Evolutionary conservation across 305 asterid genomes (phyloP).

Genomic region (Andrographis paniculata): DNA sequence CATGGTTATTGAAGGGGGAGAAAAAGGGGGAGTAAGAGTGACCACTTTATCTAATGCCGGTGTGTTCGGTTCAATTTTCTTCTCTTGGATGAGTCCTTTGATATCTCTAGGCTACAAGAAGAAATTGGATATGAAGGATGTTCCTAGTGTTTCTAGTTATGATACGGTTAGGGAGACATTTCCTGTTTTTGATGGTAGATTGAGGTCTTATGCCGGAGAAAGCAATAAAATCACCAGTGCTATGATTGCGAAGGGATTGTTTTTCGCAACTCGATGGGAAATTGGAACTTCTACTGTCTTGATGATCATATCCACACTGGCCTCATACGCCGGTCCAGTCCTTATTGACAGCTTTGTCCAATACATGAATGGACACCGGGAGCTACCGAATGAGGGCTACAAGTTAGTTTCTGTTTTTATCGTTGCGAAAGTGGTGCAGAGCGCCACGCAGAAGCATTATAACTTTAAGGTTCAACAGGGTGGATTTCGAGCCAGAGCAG

Average conservation of each 20-base stretch:
- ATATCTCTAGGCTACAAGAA: constrained; percentile 42
- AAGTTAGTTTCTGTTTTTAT: constrained; percentile 35
- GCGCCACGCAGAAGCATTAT: constrained; percentile 37
- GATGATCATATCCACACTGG: constrained; percentile 24
- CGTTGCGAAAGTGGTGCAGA: constrained; percentile 44
- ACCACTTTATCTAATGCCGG: constrained; percentile 47
- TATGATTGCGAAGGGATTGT: constrained; percentile 44
- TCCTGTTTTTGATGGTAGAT: constrained; percentile 24
- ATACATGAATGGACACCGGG: constrained; percentile 29
- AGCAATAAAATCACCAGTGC: constrained; percentile 26
- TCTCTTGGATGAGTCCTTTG: constrained; percentile 54
- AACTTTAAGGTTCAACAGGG: constrained; percentile 40
- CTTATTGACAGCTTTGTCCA: constrained; percentile 43
- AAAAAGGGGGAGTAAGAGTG: constrained; percentile 36
- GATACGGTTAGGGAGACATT: constrained; percentile 39
- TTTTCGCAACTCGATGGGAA: constrained; percentile 36
- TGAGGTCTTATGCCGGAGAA: constrained; percentile 25
- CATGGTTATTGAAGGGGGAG: constrained; percentile 25
- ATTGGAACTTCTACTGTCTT: constrained; percentile 27
- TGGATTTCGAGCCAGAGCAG: constrained; percentile 46
- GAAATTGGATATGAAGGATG: constrained; percentile 53
- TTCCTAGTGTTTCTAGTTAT: constrained; percentile 39
- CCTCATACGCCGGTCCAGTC: constrained; percentile 42
- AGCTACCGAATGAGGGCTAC: constrained; percentile 34
- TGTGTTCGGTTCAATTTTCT: constrained; percentile 28